Percentiles rank a stretch among this genome's conserved stretches.
Evolutionary conservation across 148 eudicot species (phyloP).

Genomic region (Tetragonia tetragonoides): DNA sequence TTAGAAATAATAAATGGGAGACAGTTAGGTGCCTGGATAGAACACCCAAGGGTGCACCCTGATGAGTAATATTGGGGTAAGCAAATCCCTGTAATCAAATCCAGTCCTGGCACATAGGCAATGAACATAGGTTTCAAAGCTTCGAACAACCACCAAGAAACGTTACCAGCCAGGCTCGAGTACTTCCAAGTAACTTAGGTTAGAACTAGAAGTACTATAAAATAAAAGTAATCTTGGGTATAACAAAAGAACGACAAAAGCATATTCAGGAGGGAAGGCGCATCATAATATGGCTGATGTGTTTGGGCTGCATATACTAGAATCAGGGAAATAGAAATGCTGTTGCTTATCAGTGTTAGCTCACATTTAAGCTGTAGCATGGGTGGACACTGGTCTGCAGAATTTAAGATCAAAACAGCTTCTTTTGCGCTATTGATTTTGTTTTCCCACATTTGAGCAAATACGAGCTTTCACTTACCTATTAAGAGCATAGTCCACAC

Average conservation of each 20-base stretch:
- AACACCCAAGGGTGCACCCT: no score
- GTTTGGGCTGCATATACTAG: background rate
- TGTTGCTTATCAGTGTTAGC: background rate
- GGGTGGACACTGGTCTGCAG: no score
- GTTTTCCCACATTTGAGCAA: background rate
- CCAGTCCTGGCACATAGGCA: background rate
- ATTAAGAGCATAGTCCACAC: constrained; percentile 89
- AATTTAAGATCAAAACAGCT: background rate
- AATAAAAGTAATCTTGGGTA: no score
- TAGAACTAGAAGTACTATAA: no score
- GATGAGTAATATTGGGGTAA: no score
- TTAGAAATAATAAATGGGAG: no score
- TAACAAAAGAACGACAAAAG: background rate
- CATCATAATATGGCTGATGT: background rate
- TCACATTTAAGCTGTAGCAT: background rate
- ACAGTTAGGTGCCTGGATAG: no score
- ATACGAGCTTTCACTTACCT: constrained; percentile 44
- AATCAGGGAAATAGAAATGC: background rate
- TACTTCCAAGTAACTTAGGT: no score
- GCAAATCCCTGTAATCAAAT: no score
- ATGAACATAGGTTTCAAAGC: background rate
- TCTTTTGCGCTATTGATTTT: background rate
- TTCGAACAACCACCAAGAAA: background rate
- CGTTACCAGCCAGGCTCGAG: background rate
- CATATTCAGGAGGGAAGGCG: background rate